A percentile compares a stretch with the other conserved stretches of the same genome.
phyloP scores from a whole-genome alignment of 805 yeast genomes.

The Saturnispora saitoi region DNA sequence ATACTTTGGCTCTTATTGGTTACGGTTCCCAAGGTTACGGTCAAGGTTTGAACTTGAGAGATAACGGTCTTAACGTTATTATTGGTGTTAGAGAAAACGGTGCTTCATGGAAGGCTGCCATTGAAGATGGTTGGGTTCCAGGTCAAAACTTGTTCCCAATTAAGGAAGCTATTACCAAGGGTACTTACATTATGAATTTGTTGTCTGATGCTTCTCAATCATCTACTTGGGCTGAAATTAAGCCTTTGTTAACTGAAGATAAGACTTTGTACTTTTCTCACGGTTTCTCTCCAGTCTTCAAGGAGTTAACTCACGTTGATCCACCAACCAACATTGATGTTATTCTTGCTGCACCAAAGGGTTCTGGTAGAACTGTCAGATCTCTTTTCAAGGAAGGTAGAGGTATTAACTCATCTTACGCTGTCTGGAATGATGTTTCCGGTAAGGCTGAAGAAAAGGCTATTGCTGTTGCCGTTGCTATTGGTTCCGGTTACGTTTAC shows the following conservation, averaged over 20 bases:
- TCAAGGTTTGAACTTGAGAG: constrained; percentile 98
- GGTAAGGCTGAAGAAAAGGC: constrained; percentile 99
- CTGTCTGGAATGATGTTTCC: constrained; percentile 98
- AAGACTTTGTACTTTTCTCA: constrained; percentile 98
- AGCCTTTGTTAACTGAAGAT: constrained; percentile 91
- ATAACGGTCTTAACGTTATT: constrained; percentile 95
- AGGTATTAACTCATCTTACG: constrained; percentile 99
- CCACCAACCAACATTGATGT: constrained; percentile 94
- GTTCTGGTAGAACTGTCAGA: constrained; percentile 99
- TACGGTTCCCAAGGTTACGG: constrained; percentile 99
- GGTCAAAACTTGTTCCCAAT: constrained; percentile 97
- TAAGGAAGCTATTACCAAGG: constrained; percentile 83
- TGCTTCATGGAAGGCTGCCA: constrained; percentile 99
- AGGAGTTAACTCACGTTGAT: constrained; percentile 92
- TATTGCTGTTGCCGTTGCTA: constrained; percentile 96
- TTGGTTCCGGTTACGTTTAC: constrained; percentile 99
- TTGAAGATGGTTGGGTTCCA: constrained; percentile 99
- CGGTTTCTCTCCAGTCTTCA: constrained; percentile 99
- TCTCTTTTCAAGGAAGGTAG: constrained; percentile 99
- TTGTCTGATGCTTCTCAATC: constrained; percentile 99
- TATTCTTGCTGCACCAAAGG: constrained; percentile 99
- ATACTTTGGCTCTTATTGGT: constrained; percentile 95
- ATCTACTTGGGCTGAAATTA: constrained; percentile 86
- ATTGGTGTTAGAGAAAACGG: constrained; percentile 98
- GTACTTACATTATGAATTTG: constrained; percentile 95